A percentile compares a stretch with the other conserved stretches of the same genome.
These are phyloP conservation scores for Pterocarpus santalinus DNA, from an alignment of 306 rosid genomes.

Conservation along the genomic window DNA sequence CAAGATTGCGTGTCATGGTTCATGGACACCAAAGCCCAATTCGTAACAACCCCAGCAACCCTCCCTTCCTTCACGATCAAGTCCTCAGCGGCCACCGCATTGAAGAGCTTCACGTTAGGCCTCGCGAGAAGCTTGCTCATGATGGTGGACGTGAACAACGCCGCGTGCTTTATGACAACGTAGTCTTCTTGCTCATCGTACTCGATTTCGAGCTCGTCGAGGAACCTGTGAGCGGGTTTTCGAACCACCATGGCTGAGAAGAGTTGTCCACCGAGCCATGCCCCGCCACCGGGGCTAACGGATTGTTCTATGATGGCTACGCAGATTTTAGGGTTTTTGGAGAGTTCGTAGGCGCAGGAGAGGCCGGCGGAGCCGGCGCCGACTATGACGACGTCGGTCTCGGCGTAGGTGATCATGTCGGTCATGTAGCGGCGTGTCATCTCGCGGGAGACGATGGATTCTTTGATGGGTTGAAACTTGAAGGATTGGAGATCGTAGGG, in stretches of 20 bases:
- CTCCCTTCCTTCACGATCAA: slow-evolving; percentile 80
- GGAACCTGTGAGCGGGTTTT: slow-evolving; percentile 86
- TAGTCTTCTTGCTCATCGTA: slow-evolving; percentile 90
- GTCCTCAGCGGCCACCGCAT: slow-evolving; percentile 91
- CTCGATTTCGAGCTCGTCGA: slow-evolving; percentile 70
- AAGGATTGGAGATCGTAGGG: slow-evolving; percentile 54
- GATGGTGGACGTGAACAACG: slow-evolving; percentile 94
- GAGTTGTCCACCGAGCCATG: slow-evolving; percentile 98
- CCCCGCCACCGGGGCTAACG: slow-evolving; percentile 97
- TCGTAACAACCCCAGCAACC: slow-evolving; percentile 86
- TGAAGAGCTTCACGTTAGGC: slow-evolving; percentile 92
- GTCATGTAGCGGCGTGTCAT: slow-evolving; percentile 97
- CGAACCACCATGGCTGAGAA: slow-evolving; percentile 99
- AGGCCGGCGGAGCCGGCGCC: slow-evolving; percentile 95
- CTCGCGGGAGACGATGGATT: slow-evolving; percentile 83
- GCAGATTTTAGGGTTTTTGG: slow-evolving; percentile 74
- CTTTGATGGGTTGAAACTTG: slow-evolving; percentile 63
- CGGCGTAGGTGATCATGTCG: slow-evolving; percentile 94
- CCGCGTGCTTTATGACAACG: slow-evolving; percentile 94
- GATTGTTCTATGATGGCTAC: slow-evolving; percentile 93
- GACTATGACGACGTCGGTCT: slow-evolving; percentile 88
- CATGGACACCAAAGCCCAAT: slow-evolving; percentile 93
- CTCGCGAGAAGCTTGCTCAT: slow-evolving; percentile 86
- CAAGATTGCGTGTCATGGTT: slow-evolving; percentile 96
- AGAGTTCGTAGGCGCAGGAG: slow-evolving; percentile 94